Evolutionary conservation across 257 asterid species (phyloP).

Genomic region (Eucommia ulmoides): DNA sequence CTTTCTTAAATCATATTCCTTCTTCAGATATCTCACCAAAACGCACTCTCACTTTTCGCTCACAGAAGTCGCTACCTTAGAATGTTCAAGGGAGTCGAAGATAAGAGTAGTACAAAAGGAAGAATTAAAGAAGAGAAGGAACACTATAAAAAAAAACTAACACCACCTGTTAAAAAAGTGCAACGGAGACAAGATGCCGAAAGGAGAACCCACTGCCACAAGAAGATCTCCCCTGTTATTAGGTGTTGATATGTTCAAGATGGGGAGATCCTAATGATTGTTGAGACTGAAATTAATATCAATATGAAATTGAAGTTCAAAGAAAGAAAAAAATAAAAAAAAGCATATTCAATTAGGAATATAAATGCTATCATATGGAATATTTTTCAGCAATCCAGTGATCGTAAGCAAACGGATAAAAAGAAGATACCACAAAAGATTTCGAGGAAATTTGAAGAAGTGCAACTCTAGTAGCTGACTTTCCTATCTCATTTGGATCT

Average conservation of each 20-base stretch:
- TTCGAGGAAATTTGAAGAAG: constrained; percentile 48
- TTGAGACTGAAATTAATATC: constrained; percentile 9
- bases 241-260: constrained; percentile 39
- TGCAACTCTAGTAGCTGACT: constrained; percentile 70
- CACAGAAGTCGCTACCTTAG: no score
- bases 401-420: constrained; percentile 7
- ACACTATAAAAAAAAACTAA: constrained; percentile 5
- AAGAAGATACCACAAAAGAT: constrained; percentile 24
- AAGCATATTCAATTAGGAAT: constrained; percentile 6
- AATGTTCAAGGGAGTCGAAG: no score
- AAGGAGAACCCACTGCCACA: constrained; percentile 98
- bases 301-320: constrained; percentile 9
- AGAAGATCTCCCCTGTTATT: constrained; percentile 65
- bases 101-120: no score
- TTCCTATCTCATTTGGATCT: constrained; percentile 49
- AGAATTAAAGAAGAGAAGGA: no score
- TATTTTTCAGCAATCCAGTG: constrained; percentile 4
- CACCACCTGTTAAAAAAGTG: constrained; percentile 87
- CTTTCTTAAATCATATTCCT: no score
- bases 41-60: no score
- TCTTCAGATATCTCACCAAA: no score
- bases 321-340: constrained; percentile 4
- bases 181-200: constrained; percentile 90
- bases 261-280: constrained; percentile 47
- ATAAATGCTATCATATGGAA: constrained; percentile 6